Conservation (phyloP, 495 filamentous ascomycete species). For the Neurospora sp. region DNA sequence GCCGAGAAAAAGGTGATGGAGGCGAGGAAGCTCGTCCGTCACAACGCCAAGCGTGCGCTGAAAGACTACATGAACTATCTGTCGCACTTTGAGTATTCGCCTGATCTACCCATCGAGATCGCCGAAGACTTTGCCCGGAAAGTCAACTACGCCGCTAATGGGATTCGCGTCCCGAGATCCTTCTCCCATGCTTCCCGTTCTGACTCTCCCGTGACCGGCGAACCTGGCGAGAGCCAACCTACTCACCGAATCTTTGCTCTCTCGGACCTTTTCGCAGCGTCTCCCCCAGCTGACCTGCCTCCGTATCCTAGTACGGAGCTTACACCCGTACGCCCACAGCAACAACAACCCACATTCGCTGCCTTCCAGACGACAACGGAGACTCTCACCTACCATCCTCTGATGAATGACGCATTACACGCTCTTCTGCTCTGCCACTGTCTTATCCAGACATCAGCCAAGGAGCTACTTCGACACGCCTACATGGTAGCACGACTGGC, state of each 20-base stretch:
- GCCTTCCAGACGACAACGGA: slow-evolving; percentile 40
- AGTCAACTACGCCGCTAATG: slow-evolving; percentile 45
- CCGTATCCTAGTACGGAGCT: slow-evolving; percentile 42
- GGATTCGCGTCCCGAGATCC: slow-evolving; percentile 17
- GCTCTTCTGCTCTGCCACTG: slow-evolving; percentile 61
- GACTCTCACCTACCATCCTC: slow-evolving; percentile 66
- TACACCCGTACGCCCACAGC: slow-evolving; percentile 12
- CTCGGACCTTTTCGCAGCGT: slow-evolving; percentile 45
- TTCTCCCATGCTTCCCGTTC: background rate
- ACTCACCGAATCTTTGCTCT: slow-evolving; percentile 33
- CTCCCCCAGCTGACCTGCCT: slow-evolving; percentile 45
- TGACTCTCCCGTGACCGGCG: slow-evolving; percentile 6
- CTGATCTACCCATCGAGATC: slow-evolving; percentile 51
- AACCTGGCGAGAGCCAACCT: background rate
- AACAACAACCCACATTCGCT: slow-evolving; percentile 6
- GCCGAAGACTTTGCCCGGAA: slow-evolving; percentile 58
- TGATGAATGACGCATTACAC: slow-evolving; percentile 66
- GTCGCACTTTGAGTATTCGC: slow-evolving; percentile 64
- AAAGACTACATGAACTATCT: slow-evolving; percentile 61
- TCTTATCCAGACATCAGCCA: slow-evolving; percentile 62
- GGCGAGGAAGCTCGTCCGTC: slow-evolving; percentile 54
- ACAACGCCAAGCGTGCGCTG: slow-evolving; percentile 62
- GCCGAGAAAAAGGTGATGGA: slow-evolving; percentile 39
- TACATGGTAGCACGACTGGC: slow-evolving; percentile 67
- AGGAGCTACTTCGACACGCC: slow-evolving; percentile 64